These are phyloP conservation scores for Paecilomyces formosus DNA, from an alignment of 2,329 filamentous ascomycete species.

Conservation along the genomic window DNA sequence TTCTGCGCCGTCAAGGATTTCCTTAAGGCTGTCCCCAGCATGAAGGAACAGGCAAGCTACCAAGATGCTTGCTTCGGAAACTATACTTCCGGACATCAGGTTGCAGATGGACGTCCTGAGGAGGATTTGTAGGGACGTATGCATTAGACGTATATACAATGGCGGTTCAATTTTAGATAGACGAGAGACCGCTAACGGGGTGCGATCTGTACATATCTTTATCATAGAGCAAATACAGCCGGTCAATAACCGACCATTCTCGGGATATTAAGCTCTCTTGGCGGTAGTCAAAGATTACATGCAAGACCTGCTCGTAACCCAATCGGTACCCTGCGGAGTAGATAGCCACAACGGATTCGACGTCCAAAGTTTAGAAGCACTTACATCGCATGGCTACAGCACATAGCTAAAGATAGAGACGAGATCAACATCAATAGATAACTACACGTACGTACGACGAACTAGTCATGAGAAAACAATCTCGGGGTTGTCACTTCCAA, in stretches of 20 bases:
- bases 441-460: neutral
- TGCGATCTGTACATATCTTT: too few relatives aligned
- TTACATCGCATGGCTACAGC: too few relatives aligned
- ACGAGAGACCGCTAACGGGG: too few relatives aligned
- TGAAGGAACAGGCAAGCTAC: constrained; percentile 20
- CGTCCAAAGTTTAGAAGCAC: too few relatives aligned
- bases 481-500: neutral
- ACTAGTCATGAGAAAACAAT: neutral
- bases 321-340: too few relatives aligned
- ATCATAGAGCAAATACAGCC: too few relatives aligned
- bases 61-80: constrained; percentile 23
- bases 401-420: neutral
- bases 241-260: too few relatives aligned
- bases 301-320: too few relatives aligned
- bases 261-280: too few relatives aligned
- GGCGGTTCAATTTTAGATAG: too few relatives aligned
- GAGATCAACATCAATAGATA: neutral
- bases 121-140: neutral
- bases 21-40: constrained; percentile 11
- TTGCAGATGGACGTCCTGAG: constrained; percentile 15
- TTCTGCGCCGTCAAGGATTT: constrained; percentile 23
- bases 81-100: constrained; percentile 16
- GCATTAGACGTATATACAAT: neutral
- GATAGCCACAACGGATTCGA: too few relatives aligned
- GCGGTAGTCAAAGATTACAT: too few relatives aligned